Evolutionary conservation across 179 eudicot genomes (phyloP).

Genomic region (Spinacia oleracea): DNA sequence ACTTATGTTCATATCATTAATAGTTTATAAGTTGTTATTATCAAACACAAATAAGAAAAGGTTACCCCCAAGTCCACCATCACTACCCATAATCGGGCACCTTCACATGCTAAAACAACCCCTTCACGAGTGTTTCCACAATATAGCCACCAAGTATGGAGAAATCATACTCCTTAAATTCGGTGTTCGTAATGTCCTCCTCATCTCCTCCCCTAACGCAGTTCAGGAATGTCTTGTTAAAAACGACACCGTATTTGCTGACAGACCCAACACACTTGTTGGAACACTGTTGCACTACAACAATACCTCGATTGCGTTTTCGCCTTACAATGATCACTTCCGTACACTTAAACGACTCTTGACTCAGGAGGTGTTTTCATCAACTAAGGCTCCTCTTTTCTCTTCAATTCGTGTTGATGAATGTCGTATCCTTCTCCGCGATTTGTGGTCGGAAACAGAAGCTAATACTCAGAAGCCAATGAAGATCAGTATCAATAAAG

Average conservation of each 20-base stretch:
- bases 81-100: constrained; percentile 45
- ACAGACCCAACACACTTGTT: constrained; percentile 42
- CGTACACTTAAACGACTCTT: constrained; percentile 40
- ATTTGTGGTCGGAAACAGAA: constrained; percentile 2
- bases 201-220: constrained; percentile 44
- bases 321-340: constrained; percentile 49
- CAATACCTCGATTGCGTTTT: constrained; percentile 37
- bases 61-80: constrained; percentile 40
- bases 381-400: constrained; percentile 28
- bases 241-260: constrained; percentile 44
- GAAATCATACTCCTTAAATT: constrained; percentile 33
- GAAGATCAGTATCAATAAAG: constrained; percentile 30
- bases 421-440: constrained; percentile 21
- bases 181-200: constrained; percentile 40
- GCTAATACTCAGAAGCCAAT: neutral
- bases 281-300: constrained; percentile 43
- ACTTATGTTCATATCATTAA: neutral
- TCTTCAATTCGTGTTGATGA: constrained; percentile 37
- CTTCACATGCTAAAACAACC: constrained; percentile 45
- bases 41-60: constrained; percentile 1
- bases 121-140: constrained; percentile 33
- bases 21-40: neutral
- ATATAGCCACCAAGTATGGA: constrained; percentile 33
- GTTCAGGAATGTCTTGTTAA: constrained; percentile 50
- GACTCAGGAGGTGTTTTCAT: constrained; percentile 39